phyloP scores from a whole-genome alignment of 2,329 filamentous ascomycete species.

The Xylaria sp. region DNA sequence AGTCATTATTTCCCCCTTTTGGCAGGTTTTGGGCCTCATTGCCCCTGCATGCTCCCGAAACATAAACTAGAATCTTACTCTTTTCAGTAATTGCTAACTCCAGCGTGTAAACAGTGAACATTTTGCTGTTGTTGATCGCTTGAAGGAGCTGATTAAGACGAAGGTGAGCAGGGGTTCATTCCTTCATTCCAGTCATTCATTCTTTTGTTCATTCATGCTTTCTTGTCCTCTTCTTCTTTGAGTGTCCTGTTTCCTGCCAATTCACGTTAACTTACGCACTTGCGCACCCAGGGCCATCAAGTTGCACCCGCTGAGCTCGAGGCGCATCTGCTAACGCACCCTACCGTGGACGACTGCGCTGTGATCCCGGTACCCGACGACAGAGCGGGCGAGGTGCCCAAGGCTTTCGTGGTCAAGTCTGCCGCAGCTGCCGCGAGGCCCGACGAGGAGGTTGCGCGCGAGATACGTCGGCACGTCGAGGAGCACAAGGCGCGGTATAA shows the following conservation, averaged over 20 bases:
- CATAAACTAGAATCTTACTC: too few relatives aligned
- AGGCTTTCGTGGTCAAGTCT: conserved; percentile 73
- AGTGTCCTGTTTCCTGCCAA: not conserved
- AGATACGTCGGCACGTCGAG: conserved; percentile 64
- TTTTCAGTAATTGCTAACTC: too few relatives aligned
- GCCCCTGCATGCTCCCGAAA: too few relatives aligned
- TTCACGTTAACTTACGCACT: not conserved
- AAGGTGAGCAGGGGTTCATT: conserved; percentile 56
- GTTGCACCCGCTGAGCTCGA: conserved; percentile 87
- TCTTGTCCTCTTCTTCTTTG: not conserved
- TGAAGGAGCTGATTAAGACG: conserved; percentile 63
- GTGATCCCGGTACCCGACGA: conserved; percentile 78
- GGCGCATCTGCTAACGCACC: conserved; percentile 79
- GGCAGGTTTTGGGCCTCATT: too few relatives aligned
- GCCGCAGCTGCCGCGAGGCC: conserved; percentile 47
- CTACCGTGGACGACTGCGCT: conserved; percentile 78
- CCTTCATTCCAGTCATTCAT: not conserved
- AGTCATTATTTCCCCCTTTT: too few relatives aligned
- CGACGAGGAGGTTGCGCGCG: conserved; percentile 54
- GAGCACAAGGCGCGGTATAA: conserved; percentile 69
- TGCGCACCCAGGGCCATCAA: conserved; percentile 71
- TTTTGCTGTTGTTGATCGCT: conserved; percentile 82
- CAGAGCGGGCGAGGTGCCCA: conserved; percentile 70
- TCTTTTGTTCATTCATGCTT: not conserved
- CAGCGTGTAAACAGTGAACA: too few relatives aligned